Evolutionary conservation across 1,284 basidiomycete genomes (phyloP).

Genomic region (Grifola frondosa): DNA sequence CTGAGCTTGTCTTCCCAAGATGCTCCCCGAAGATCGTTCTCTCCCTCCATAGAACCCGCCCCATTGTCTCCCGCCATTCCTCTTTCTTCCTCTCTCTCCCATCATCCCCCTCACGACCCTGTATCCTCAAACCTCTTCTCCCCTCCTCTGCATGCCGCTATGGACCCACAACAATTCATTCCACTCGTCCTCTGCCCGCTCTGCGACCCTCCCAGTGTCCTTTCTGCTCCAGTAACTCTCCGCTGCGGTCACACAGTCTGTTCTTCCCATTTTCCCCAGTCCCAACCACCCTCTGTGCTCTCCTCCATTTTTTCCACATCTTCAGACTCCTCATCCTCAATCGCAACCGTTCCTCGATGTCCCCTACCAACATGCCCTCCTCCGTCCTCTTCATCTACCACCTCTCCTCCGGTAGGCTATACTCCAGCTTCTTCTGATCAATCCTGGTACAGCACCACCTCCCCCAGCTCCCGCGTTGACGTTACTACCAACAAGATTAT

Average conservation of each 20-base stretch:
- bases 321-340: conserved; percentile 7
- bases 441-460: too few species aligned
- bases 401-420: conserved; percentile 5
- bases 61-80: conserved; percentile 6
- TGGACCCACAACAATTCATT: conserved; percentile 15
- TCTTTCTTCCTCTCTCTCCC: neutral
- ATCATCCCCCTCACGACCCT: conserved; percentile 6
- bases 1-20: too few species aligned
- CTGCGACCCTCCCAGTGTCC: conserved; percentile 24
- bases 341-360: conserved; percentile 31
- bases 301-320: conserved; percentile 12
- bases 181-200: conserved; percentile 32
- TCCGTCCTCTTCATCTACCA: conserved; percentile 10
- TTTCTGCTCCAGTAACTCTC: conserved; percentile 31
- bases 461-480: conserved; percentile 43
- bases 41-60: conserved; percentile 19
- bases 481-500: conserved; percentile 66
- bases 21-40: conserved; percentile 18
- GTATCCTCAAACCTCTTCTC: too few species aligned
- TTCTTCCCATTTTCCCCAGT: conserved; percentile 26
- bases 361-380: conserved; percentile 34
- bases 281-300: conserved; percentile 8
- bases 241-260: conserved; percentile 37
- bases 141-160: conserved; percentile 1
- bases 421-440: too few species aligned